Evolutionary conservation across 768 basidiomycete species (phyloP).

Genomic region (Clitopilus passeckerianus): DNA sequence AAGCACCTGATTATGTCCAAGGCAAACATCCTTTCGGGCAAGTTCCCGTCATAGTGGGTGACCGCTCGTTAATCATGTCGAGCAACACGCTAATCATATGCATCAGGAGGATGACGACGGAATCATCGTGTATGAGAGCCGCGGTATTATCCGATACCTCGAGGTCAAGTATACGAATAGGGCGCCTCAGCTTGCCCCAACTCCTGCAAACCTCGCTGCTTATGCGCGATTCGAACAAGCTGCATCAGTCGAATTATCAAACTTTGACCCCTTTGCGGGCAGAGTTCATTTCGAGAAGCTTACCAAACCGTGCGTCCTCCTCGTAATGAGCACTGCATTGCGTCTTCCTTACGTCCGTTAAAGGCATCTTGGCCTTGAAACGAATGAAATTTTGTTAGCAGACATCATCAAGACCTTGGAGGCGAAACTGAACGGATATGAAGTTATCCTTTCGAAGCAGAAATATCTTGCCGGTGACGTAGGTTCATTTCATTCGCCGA

Average conservation of each 20-base stretch:
- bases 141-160: slow-evolving; percentile 43
- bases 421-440: slow-evolving; percentile 34
- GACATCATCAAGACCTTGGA: slow-evolving; percentile 16
- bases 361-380: slow-evolving; percentile 11
- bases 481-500: slow-evolving; percentile 4
- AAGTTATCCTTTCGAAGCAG: slow-evolving; percentile 37
- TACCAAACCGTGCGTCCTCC: slow-evolving; percentile 27
- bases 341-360: not conserved
- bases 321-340: not conserved
- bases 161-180: slow-evolving; percentile 33
- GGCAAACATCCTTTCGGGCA: slow-evolving; percentile 44
- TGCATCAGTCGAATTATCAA: slow-evolving; percentile 30
- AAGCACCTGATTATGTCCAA: slow-evolving; percentile 21
- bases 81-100: not conserved
- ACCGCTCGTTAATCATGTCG: not conserved
- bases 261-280: slow-evolving; percentile 36
- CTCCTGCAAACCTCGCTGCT: slow-evolving; percentile 1
- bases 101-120: slow-evolving; percentile 35
- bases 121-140: slow-evolving; percentile 41
- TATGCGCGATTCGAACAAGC: slow-evolving; percentile 29
- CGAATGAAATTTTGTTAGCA: slow-evolving; percentile 24
- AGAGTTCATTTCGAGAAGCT: slow-evolving; percentile 34
- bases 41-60: slow-evolving; percentile 32
- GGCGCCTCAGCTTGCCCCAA: slow-evolving; percentile 35
- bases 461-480: slow-evolving; percentile 39